phyloP scores from a whole-genome alignment of 2,329 filamentous ascomycete genomes.

The Stylonectria norvegica region DNA sequence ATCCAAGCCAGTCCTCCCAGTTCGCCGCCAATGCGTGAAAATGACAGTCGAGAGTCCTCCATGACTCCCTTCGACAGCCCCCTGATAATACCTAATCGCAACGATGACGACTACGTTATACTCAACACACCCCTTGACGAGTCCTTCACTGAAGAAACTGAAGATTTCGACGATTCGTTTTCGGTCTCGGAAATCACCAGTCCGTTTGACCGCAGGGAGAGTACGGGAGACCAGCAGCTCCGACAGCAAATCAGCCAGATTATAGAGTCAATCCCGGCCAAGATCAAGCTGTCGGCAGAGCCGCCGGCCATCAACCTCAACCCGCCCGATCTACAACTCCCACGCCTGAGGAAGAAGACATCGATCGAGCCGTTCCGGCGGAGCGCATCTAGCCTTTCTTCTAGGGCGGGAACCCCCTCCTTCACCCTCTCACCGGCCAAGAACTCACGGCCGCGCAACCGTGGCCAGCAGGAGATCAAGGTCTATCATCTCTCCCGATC shows the following conservation, averaged over 20 bases:
- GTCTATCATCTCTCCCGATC: constrained; percentile 87
- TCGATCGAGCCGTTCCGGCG: constrained; percentile 44
- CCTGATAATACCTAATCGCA: constrained; percentile 40
- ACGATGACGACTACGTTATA: constrained; percentile 35
- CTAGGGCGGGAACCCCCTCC: constrained; percentile 60
- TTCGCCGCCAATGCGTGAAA: constrained; percentile 40
- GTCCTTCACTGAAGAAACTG: constrained; percentile 45
- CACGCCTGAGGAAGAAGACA: constrained; percentile 41
- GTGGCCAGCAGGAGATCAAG: constrained; percentile 71
- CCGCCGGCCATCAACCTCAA: constrained; percentile 51
- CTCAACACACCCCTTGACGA: constrained; percentile 42
- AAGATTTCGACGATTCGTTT: constrained; percentile 45
- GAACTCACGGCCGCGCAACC: constrained; percentile 45
- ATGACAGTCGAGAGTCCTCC: constrained; percentile 27
- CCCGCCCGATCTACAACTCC: constrained; percentile 55
- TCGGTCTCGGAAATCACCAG: constrained; percentile 30
- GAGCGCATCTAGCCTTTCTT: constrained; percentile 50
- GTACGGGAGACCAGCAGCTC: constrained; percentile 61
- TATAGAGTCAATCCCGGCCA: constrained; percentile 71
- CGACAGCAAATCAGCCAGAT: constrained; percentile 79
- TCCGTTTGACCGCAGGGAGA: constrained; percentile 28
- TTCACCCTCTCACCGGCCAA: constrained; percentile 67
- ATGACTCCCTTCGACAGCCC: constrained; percentile 46
- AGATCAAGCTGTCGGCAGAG: constrained; percentile 68
- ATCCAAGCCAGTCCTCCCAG: constrained; percentile 45